Evolutionary conservation across 768 basidiomycete genomes (phyloP), one percentile per base, ranked within the genome.

Genomic region (Daedaleopsis sinensis): DNA sequence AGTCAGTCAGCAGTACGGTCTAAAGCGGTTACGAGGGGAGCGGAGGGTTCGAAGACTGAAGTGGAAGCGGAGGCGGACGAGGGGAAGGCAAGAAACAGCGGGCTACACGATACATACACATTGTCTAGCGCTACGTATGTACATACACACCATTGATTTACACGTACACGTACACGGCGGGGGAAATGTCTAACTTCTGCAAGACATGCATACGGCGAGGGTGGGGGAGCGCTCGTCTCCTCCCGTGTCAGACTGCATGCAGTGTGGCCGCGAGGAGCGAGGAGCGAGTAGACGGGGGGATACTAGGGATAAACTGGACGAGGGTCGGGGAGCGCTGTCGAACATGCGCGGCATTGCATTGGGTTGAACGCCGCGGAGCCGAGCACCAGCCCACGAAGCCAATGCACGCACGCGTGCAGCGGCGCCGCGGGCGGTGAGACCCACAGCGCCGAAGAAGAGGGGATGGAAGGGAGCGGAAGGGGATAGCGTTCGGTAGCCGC

Each of bases 381-480:
- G 55, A 61, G 61, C 51, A 57, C 61, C 55, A 57, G 61, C 61
- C 57, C 61, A 56, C 35, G 51, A 23, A 57, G 52, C 61, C 61
- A 57, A 57, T 19, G 18, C 55, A 44, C 50, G 57, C 55, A 62
- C 50, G 57, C 55, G 55, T 62, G 47, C 42, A 36, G 50, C 50
- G 52, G 49, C 32, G 42, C 49, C 21, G 18, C 15, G 47, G 21
- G 47, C 21, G 1, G 23, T 6, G 2, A 6, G 6, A 19, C n/a
- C 21, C 6, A 49, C 47, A 21, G 23, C 7, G 11, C 7, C 19
- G 47, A 9, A 21, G 11, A 24, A 21, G 21, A 21, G 47, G 47
- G 47, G 6, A 27, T 2, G 46, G 19, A 24, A 48, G 21, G 47
- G 21, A 46, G 8, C 44, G 44, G 44, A 19, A n/a, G 47, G 3